Conservation (phyloP, 345 rosid genomes). For the Nasturtium officinale region DNA sequence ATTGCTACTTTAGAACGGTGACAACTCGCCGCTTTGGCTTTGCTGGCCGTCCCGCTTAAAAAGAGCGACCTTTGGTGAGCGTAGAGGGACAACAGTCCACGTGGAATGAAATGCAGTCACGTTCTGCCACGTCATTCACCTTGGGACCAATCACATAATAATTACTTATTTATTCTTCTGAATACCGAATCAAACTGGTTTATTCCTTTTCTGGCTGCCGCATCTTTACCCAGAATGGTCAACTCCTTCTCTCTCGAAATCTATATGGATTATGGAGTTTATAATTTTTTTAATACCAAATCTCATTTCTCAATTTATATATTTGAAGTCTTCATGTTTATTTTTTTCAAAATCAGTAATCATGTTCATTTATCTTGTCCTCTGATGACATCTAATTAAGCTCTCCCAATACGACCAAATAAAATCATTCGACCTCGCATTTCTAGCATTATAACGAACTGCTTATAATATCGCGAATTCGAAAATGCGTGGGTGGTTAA, state of each 20-base stretch:
- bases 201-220: slow-evolving; percentile 36
- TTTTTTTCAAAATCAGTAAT: not conserved
- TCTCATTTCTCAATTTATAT: not conserved
- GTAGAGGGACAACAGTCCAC: slow-evolving; percentile 29
- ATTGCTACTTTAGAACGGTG: slow-evolving; percentile 25
- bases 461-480: not conserved
- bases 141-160: not conserved
- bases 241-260: slow-evolving; percentile 4
- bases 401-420: not conserved
- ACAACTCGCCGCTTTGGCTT: slow-evolving; percentile 38
- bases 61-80: slow-evolving; percentile 30
- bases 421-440: not conserved
- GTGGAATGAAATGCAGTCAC: slow-evolving; percentile 19
- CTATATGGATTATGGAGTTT: not conserved
- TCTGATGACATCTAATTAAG: not conserved
- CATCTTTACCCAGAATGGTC: slow-evolving; percentile 21
- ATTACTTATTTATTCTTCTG: not conserved
- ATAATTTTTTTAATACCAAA: not conserved
- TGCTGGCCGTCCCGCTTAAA: slow-evolving; percentile 25
- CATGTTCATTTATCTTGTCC: not conserved
- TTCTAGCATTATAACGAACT: not conserved
- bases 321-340: not conserved
- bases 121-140: slow-evolving; percentile 27
- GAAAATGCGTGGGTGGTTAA: slow-evolving; percentile 12
- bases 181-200: slow-evolving; percentile 36